Percentiles rank a stretch among this genome's conserved stretches.
These are phyloP conservation scores for Ustilago hordei DNA, from an alignment of 1,284 basidiomycete species.

Conservation along the genomic window DNA sequence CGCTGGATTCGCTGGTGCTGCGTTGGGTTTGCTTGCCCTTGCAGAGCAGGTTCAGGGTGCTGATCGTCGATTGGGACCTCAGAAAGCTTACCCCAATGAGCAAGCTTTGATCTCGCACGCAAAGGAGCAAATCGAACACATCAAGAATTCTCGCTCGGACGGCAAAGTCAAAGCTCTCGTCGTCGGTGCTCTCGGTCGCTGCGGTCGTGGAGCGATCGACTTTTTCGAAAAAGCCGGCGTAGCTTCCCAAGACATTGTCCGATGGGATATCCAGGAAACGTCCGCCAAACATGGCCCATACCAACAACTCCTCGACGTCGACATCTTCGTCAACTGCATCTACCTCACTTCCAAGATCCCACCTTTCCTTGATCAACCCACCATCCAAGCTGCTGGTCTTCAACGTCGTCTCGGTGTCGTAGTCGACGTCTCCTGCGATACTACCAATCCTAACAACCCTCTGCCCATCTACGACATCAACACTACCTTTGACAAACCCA, in stretches of 20 bases:
- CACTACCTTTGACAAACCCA: conserved; percentile 94
- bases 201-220: conserved; percentile 95
- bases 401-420: conserved; percentile 82
- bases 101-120: conserved; percentile 64
- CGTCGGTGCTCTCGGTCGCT: conserved; percentile 94
- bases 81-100: conserved; percentile 82
- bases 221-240: conserved; percentile 93
- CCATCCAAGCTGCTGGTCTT: conserved; percentile 80
- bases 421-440: conserved; percentile 99
- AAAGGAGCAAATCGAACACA: conserved; percentile 75
- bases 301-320: conserved; percentile 93
- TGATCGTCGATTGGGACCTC: conserved; percentile 72
- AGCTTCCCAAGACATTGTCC: conserved; percentile 82
- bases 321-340: conserved; percentile 99
- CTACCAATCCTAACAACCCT: conserved; percentile 98
- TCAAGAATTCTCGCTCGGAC: conserved; percentile 73
- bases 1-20: conserved; percentile 97
- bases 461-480: conserved; percentile 96
- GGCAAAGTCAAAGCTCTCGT: conserved; percentile 85
- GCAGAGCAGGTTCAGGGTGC: conserved; percentile 71
- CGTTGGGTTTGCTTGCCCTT: conserved; percentile 87
- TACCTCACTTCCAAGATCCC: conserved; percentile 92
- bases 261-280: conserved; percentile 98
- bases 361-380: conserved; percentile 83
- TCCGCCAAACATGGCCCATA: conserved; percentile 93